Base-by-base conservation (phyloP, 2,329 filamentous ascomycete genomes). In the Penicillium sp. region DNA sequence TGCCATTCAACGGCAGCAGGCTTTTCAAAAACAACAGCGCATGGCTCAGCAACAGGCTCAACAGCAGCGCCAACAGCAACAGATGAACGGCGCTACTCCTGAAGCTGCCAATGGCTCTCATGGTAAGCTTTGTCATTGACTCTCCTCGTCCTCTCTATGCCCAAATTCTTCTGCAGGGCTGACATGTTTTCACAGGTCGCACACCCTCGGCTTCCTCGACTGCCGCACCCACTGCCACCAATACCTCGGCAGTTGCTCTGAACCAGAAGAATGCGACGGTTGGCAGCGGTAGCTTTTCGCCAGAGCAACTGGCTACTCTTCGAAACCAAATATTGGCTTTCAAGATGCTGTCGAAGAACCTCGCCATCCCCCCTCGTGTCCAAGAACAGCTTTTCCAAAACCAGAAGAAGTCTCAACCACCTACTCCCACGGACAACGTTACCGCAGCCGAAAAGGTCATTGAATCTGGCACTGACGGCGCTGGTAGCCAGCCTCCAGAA, bases 271-370 rank as follows among this genome's bases (percentile, higher is more conserved):
- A 59, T 32, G 64, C 57, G 5, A 56, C 62, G 7, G 58, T 59
- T 33, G 55, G 64, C n/a, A 61, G 63, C 39, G 77, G 77, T 44
- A 82, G 82, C 53, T 90, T 95, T 65, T 84, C 83, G 12, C 78
- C 80, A 22, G 86, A 93, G 49, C 93, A 98, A 66, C 74, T 95
- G 40, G 77, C 79, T 22, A 81, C 87, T 38, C 74, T 98, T 9
- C 79, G 88, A 53, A 84, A 87, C 57, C 93, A 98, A 67, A 95
- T 97, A 44, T 78, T 85, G 60, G 90, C 91, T 0, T 97, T 96
- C 72, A 94, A 94, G 70, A 78, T 89, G 57, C 76, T 98, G 4
- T 85, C 87, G 5, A 94, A 93, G 69, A 95, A 95, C 59, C 77
- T 85, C 13, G 85, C 89, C 0, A 81, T 97, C 3, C 88, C 91